Percentiles rank a stretch among this genome's conserved stretches.
These are phyloP conservation scores for Rubia balearica DNA, from an alignment of 305 asterid species.

Conservation along the genomic window DNA sequence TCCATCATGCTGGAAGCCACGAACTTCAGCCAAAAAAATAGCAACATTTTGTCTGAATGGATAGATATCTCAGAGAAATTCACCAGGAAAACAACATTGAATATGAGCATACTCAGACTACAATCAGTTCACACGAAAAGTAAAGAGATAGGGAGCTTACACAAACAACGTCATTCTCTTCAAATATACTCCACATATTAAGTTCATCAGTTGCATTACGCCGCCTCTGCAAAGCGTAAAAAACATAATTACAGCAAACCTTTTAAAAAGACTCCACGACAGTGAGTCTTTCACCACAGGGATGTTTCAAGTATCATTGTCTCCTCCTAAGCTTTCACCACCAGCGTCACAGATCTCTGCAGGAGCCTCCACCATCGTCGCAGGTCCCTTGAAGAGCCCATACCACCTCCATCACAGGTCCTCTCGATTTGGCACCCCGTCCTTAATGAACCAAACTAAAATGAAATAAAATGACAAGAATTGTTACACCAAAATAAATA, in stretches of 20 bases:
- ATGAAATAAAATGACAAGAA: too few relatives aligned
- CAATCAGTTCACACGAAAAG: not conserved
- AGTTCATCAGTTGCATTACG: conserved; percentile 92
- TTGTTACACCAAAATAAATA: too few relatives aligned
- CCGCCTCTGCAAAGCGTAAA: conserved; percentile 59
- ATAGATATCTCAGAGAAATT: not conserved
- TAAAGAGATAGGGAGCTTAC: conserved; percentile 40
- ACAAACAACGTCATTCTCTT: conserved; percentile 83
- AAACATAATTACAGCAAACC: not conserved
- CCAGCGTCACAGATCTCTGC: too few relatives aligned
- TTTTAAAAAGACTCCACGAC: not conserved
- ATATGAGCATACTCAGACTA: not conserved
- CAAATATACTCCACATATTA: conserved; percentile 88
- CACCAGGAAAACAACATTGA: not conserved
- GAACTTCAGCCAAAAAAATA: conserved; percentile 70
- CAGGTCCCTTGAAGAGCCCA: too few relatives aligned
- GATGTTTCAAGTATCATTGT: too few relatives aligned
- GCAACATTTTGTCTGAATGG: not conserved
- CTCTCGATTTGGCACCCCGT: too few relatives aligned
- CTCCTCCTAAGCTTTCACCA: too few relatives aligned
- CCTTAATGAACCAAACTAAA: too few relatives aligned
- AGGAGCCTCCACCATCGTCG: too few relatives aligned
- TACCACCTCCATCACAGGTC: too few relatives aligned
- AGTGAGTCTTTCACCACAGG: too few relatives aligned
- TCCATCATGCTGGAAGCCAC: conserved; percentile 89